Evolutionary conservation across 345 rosid genomes (phyloP).

Genomic region (Psidium friedrichsthalianum): DNA sequence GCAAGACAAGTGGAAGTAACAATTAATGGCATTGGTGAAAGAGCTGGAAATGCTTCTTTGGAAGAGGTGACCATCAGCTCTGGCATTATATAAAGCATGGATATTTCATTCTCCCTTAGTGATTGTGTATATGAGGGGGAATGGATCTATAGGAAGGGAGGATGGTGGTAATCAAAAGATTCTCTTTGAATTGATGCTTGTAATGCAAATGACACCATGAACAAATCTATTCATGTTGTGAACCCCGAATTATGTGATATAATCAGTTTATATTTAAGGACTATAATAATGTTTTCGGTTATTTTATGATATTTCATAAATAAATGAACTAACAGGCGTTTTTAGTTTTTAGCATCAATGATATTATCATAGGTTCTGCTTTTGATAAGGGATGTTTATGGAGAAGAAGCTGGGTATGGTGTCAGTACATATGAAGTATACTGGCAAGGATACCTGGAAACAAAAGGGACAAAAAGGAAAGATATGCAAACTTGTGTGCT

Average conservation of each 20-base stretch:
- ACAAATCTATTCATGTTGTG: neutral
- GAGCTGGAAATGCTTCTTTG: conserved; percentile 97
- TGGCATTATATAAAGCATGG: neutral
- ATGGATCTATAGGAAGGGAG: neutral
- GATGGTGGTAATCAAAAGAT: neutral
- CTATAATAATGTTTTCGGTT: neutral
- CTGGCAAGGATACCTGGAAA: neutral
- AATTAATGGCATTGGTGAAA: conserved; percentile 93
- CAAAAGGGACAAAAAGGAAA: neutral
- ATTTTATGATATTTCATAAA: neutral
- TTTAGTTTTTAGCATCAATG: neutral
- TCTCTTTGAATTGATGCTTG: neutral
- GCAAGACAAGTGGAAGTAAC: conserved; percentile 97
- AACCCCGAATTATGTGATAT: neutral
- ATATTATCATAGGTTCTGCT: neutral
- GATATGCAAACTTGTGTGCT: neutral
- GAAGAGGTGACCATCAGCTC: conserved; percentile 52
- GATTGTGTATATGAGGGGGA: neutral
- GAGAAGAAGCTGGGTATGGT: neutral
- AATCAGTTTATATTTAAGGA: neutral
- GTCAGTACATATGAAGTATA: neutral
- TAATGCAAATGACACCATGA: neutral
- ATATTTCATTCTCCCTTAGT: neutral
- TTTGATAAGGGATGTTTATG: neutral
- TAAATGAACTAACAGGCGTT: neutral